Percentiles rank a stretch among this genome's conserved stretches.
Evolutionary conservation across 2,329 filamentous ascomycete genomes (phyloP).

Genomic region (Cladophialophora immunda): DNA sequence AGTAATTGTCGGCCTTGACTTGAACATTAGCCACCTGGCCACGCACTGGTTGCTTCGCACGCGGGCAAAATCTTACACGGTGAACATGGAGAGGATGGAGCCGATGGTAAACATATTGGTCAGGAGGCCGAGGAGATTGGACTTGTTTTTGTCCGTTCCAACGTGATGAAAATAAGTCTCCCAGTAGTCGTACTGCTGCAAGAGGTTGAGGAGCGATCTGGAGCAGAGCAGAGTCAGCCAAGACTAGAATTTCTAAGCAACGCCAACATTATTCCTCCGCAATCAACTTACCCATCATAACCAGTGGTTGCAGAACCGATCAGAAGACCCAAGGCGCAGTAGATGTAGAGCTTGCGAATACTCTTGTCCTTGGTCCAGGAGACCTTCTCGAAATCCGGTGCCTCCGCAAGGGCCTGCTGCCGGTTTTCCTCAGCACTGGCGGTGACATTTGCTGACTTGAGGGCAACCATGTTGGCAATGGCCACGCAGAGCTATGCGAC

Average conservation of each 20-base stretch:
- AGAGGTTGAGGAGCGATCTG: conserved; percentile 28
- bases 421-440: conserved; percentile 24
- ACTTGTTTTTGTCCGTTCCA: conserved; percentile 2
- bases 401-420: conserved; percentile 50
- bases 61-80: conserved; percentile 8
- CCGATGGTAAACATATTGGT: conserved; percentile 11
- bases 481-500: conserved; percentile 24
- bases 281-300: conserved; percentile 60
- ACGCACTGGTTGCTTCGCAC: conserved; percentile 10
- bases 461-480: conserved; percentile 22
- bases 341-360: conserved; percentile 65
- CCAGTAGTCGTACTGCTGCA: conserved; percentile 18
- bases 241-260: conserved; percentile 8
- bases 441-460: conserved; percentile 23
- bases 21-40: conserved; percentile 9
- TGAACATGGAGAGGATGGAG: conserved; percentile 8
- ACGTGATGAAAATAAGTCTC: conserved; percentile 7
- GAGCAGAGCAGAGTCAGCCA: conserved; percentile 16
- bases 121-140: conserved; percentile 9
- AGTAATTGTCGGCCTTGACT: conserved; percentile 3
- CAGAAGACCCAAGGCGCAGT: conserved; percentile 50
- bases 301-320: conserved; percentile 66
- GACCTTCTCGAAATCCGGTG: conserved; percentile 63
- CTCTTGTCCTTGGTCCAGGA: conserved; percentile 65
- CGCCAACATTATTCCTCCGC: conserved; percentile 9